Evolutionary conservation across 805 yeast genomes (phyloP).

Genomic region (Yarrowia sp.): DNA sequence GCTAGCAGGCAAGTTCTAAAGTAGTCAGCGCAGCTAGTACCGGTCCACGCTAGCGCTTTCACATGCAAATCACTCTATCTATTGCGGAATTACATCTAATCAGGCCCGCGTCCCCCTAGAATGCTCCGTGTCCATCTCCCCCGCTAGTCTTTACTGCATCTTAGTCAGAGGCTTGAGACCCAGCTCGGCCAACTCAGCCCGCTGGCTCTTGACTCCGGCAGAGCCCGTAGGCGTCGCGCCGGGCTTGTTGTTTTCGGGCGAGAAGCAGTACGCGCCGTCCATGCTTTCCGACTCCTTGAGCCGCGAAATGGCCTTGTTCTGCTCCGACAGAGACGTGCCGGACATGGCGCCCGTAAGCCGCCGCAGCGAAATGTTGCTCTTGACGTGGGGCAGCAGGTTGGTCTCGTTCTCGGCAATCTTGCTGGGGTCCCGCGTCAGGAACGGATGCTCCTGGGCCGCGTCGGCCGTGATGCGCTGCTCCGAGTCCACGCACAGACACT

Average conservation of each 20-base stretch:
- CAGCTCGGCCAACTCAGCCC: constrained; percentile 9
- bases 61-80: constrained; percentile 9
- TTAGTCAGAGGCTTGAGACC: constrained; percentile 22
- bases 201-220: constrained; percentile 20
- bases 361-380: constrained; percentile 30
- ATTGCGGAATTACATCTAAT: constrained; percentile 6
- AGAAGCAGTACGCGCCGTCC: constrained; percentile 23
- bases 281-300: constrained; percentile 23
- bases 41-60: too few species aligned
- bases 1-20: too few species aligned
- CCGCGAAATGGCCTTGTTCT: constrained; percentile 13
- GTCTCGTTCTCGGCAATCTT: constrained; percentile 35
- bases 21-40: too few species aligned
- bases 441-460: constrained; percentile 49
- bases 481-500: constrained; percentile 52
- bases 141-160: background rate
- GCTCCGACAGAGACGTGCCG: constrained; percentile 26
- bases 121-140: background rate
- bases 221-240: constrained; percentile 13
- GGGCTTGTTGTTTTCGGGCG: constrained; percentile 16
- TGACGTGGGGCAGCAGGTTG: constrained; percentile 39
- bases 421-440: constrained; percentile 33
- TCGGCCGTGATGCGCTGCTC: constrained; percentile 48
- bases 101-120: background rate
- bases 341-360: constrained; percentile 30